Conservation (phyloP, 257 asterid genomes). For the Nyctanthes arbortristis region DNA sequence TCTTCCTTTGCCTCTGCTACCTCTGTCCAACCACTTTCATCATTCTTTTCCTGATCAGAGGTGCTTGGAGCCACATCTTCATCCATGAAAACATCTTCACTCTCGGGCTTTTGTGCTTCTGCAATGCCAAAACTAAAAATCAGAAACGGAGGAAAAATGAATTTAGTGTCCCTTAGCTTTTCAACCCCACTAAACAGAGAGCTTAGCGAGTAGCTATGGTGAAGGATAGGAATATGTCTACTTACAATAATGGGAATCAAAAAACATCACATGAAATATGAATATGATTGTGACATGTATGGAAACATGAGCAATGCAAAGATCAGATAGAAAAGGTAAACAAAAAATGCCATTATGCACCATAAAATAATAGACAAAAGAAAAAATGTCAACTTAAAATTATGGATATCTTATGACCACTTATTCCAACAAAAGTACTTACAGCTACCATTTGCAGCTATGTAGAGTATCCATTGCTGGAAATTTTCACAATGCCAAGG, state of each 20-base stretch:
- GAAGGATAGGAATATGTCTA: conserved; percentile 13
- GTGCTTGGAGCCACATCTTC: conserved; percentile 63
- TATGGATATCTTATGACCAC: neutral
- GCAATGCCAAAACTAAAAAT: conserved; percentile 27
- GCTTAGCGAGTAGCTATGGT: neutral
- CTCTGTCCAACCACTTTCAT: conserved; percentile 66
- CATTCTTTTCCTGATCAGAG: conserved; percentile 55
- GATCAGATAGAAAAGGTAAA: neutral
- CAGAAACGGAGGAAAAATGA: conserved; percentile 1
- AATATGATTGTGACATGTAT: conserved; percentile 6
- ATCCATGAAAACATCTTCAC: conserved; percentile 95
- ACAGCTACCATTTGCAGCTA: conserved; percentile 11
- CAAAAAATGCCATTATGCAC: neutral
- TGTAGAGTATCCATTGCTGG: neutral
- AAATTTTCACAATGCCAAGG: neutral
- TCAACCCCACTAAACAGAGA: conserved; percentile 8
- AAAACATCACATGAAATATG: neutral
- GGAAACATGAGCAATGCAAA: neutral
- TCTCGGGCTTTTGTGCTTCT: conserved; percentile 69
- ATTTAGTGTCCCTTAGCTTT: conserved; percentile 12
- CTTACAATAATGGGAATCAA: neutral
- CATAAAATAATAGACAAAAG: conserved; percentile 3
- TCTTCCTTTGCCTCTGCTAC: conserved; percentile 51
- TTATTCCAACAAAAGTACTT: neutral
- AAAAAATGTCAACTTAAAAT: neutral